Evolutionary conservation across 164 flowering plant genomes (phyloP).

Genomic region (Vitis cinerea): DNA sequence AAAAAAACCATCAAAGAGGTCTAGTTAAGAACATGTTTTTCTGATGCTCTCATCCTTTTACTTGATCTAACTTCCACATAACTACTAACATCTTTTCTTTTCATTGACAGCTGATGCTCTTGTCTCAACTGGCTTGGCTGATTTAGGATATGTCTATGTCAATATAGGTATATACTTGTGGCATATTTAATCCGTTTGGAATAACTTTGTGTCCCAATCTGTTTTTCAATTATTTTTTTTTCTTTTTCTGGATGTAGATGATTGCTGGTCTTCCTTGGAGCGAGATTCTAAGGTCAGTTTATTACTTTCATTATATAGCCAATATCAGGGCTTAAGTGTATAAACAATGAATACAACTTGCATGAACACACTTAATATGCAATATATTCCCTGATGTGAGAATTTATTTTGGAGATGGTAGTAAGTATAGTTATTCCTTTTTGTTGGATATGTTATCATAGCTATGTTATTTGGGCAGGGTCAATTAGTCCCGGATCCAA

Average conservation of each 20-base stretch:
- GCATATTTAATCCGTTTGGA: neutral
- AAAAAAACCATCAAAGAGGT: too few relatives aligned
- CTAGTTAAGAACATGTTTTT: neutral
- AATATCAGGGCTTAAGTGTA: too few relatives aligned
- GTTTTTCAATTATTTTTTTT: neutral
- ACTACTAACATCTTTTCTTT: slow-evolving; percentile 12
- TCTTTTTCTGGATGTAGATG: slow-evolving; percentile 58
- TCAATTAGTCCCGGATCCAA: slow-evolving; percentile 63
- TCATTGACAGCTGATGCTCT: slow-evolving; percentile 88
- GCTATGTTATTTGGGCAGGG: slow-evolving; percentile 53
- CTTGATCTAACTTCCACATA: neutral
- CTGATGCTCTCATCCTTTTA: neutral
- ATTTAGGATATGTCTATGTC: slow-evolving; percentile 72
- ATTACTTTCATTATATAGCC: neutral
- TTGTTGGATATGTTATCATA: too few relatives aligned
- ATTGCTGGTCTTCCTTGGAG: slow-evolving; percentile 71
- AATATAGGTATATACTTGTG: slow-evolving; percentile 69
- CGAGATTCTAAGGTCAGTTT: slow-evolving; percentile 54
- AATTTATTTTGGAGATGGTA: too few relatives aligned
- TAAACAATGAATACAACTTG: too few relatives aligned
- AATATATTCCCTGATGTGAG: too few relatives aligned
- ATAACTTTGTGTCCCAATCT: neutral
- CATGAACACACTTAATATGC: too few relatives aligned
- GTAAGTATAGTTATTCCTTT: too few relatives aligned
- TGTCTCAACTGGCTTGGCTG: slow-evolving; percentile 81